phyloP scores from a whole-genome alignment of 108 stramenopile species.

The Cyclotella atomus region DNA sequence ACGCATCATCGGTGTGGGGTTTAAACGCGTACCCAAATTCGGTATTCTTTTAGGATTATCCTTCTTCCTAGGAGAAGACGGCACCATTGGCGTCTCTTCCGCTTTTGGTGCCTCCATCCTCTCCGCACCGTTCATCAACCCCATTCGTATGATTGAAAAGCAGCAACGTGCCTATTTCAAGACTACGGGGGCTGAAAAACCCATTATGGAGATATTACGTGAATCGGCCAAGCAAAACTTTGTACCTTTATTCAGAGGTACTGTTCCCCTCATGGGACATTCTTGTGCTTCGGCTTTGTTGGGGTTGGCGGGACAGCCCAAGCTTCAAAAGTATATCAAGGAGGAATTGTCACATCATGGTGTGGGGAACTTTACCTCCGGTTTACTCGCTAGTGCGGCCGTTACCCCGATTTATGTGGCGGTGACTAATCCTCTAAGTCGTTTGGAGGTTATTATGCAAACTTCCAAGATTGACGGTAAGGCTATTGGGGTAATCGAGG shows the following conservation, averaged over 20 bases:
- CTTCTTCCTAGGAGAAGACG: slow-evolving; percentile 86
- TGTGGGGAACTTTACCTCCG: slow-evolving; percentile 79
- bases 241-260: slow-evolving; percentile 89
- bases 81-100: slow-evolving; percentile 72
- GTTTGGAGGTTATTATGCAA: slow-evolving; percentile 95
- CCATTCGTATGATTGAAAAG: slow-evolving; percentile 96
- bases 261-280: slow-evolving; percentile 92
- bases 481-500: slow-evolving; percentile 75
- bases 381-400: slow-evolving; percentile 79
- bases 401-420: slow-evolving; percentile 92
- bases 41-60: slow-evolving; percentile 88
- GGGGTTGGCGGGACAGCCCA: slow-evolving; percentile 92
- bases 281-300: slow-evolving; percentile 86
- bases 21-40: slow-evolving; percentile 94
- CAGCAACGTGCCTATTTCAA: slow-evolving; percentile 93
- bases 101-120: slow-evolving; percentile 87
- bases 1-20: slow-evolving; percentile 89
- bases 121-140: slow-evolving; percentile 91
- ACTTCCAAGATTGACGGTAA: slow-evolving; percentile 89
- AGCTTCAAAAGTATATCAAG: slow-evolving; percentile 91
- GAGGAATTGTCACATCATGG: slow-evolving; percentile 58
- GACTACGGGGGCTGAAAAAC: slow-evolving; percentile 83
- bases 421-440: slow-evolving; percentile 88
- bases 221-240: slow-evolving; percentile 86
- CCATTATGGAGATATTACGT: slow-evolving; percentile 83